A percentile compares a stretch with the other conserved stretches of the same genome.
These are phyloP conservation scores for Penicillium sp. DNA, from an alignment of 2,329 filamentous ascomycete genomes.

Conservation along the genomic window DNA sequence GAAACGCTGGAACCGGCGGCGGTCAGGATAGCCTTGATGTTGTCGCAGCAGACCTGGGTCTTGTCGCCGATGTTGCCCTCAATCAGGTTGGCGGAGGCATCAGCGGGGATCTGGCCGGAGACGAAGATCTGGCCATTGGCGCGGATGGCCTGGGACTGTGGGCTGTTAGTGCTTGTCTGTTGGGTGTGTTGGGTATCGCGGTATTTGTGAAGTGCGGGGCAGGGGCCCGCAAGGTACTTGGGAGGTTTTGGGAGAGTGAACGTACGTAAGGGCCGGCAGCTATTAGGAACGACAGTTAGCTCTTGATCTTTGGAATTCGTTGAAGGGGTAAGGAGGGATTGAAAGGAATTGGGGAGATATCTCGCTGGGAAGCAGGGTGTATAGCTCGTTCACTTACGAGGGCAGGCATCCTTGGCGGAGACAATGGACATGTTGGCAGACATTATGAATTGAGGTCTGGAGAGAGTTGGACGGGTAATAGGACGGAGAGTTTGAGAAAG, in stretches of 20 bases:
- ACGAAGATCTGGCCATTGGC: constrained; percentile 69
- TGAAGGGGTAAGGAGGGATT: neutral
- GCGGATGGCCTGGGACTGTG: constrained; percentile 61
- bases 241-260: constrained; percentile 3
- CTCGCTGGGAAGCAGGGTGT: neutral
- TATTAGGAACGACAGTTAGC: constrained; percentile 20
- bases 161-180: neutral
- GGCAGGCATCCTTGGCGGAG: constrained; percentile 46
- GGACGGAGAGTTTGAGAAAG: constrained; percentile 15
- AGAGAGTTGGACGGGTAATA: constrained; percentile 1
- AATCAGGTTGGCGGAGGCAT: constrained; percentile 58
- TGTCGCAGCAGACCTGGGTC: constrained; percentile 72
- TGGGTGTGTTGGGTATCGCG: neutral
- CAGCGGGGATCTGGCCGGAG: constrained; percentile 75
- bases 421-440: constrained; percentile 40
- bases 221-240: constrained; percentile 5
- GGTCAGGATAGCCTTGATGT: constrained; percentile 79
- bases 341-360: neutral
- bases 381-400: constrained; percentile 39
- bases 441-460: constrained; percentile 30
- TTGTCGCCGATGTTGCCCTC: constrained; percentile 67
- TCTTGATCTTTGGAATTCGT: neutral
- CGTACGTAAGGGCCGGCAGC: constrained; percentile 48
- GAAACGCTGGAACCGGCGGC: constrained; percentile 76
- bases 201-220: neutral